Evolutionary conservation across 1,284 basidiomycete genomes (phyloP).

Genomic region (Boletus mariae): DNA sequence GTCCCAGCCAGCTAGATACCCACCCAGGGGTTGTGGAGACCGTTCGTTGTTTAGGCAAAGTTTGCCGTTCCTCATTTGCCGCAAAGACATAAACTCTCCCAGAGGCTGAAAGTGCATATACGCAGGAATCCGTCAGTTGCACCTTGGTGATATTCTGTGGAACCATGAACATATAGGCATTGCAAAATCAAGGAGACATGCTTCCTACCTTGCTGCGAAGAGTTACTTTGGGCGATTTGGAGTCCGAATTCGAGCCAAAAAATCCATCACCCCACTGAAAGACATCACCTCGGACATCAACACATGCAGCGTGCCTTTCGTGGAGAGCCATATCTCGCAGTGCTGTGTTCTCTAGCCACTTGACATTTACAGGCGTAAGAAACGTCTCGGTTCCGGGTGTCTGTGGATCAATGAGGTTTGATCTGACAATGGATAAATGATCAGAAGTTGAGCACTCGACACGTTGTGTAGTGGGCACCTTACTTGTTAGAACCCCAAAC

Average conservation of each 20-base stretch:
- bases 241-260: constrained; percentile 35
- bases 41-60: constrained; percentile 32
- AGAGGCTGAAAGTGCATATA: constrained; percentile 73
- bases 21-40: constrained; percentile 51
- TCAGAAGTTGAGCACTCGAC: background rate
- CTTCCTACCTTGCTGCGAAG: constrained; percentile 68
- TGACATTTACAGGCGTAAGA: constrained; percentile 46
- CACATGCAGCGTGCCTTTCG: constrained; percentile 72
- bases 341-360: constrained; percentile 62
- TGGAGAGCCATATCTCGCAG: constrained; percentile 76
- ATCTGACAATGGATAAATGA: constrained; percentile 33
- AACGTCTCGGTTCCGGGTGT: constrained; percentile 37
- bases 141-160: constrained; percentile 64
- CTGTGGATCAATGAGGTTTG: constrained; percentile 42
- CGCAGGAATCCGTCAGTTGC: constrained; percentile 51
- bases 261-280: constrained; percentile 85
- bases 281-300: constrained; percentile 85
- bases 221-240: constrained; percentile 36
- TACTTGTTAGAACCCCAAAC: constrained; percentile 62
- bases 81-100: constrained; percentile 74
- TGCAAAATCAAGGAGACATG: background rate
- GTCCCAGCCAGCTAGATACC: constrained; percentile 53
- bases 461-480: constrained; percentile 12
- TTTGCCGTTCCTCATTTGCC: constrained; percentile 47
- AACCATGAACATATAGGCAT: background rate